Percentiles rank a stretch among this genome's conserved stretches.
These are phyloP conservation scores for Cyclaneusma minus DNA, from an alignment of 2,329 filamentous ascomycete genomes.

Conservation along the genomic window DNA sequence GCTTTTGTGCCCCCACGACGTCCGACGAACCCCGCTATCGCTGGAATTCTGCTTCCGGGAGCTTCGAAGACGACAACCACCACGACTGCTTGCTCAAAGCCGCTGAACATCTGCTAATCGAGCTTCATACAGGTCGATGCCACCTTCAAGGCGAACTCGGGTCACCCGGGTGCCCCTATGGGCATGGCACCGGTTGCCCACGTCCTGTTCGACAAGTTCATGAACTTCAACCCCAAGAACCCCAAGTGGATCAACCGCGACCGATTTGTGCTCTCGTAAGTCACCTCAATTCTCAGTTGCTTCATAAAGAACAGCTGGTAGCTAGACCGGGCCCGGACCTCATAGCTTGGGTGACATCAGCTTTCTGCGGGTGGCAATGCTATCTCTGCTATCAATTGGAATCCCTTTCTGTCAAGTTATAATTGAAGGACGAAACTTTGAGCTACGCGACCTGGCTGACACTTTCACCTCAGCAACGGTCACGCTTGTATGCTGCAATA, in stretches of 20 bases:
- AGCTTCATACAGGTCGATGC: conserved; percentile 68
- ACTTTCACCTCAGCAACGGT: conserved; percentile 54
- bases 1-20: conserved; percentile 12
- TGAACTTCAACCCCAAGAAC: conserved; percentile 99
- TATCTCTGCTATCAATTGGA: not conserved
- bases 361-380: conserved; percentile 1
- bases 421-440: conserved; percentile 1
- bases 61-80: not conserved
- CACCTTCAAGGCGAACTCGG: conserved; percentile 87
- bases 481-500: conserved; percentile 99
- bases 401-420: not conserved
- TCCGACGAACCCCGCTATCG: conserved; percentile 23
- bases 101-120: conserved; percentile 1
- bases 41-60: not conserved
- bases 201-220: conserved; percentile 97
- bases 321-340: not conserved
- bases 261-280: conserved; percentile 97
- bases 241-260: conserved; percentile 94
- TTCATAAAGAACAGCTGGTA: too few relatives aligned
- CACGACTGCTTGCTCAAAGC: conserved; percentile 2
- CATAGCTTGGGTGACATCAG: not conserved
- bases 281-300: conserved; percentile 15
- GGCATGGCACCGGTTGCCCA: conserved; percentile 54
- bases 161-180: conserved; percentile 98
- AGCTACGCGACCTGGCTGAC: not conserved